These are phyloP conservation scores for Metarhizium humberi DNA, from an alignment of 2,329 filamentous ascomycete genomes.

Conservation along the genomic window DNA sequence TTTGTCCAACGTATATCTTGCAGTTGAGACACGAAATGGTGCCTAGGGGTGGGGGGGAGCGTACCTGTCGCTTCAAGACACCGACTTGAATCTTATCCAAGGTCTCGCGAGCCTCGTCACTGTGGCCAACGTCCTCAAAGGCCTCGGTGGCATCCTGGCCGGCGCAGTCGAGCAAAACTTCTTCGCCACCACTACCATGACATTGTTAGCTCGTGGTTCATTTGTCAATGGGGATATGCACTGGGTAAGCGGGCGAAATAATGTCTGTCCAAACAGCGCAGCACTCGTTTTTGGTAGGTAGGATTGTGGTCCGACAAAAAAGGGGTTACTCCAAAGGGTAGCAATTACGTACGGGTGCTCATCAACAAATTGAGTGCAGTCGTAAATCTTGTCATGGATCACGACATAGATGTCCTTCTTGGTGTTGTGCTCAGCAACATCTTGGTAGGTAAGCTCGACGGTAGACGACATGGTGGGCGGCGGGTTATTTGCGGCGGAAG, in stretches of 20 bases:
- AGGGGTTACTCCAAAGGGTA: neutral
- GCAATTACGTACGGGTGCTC: slow-evolving; percentile 72
- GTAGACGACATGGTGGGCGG: slow-evolving; percentile 17
- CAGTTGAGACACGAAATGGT: neutral
- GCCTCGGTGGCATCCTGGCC: slow-evolving; percentile 96
- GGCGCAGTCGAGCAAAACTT: slow-evolving; percentile 91
- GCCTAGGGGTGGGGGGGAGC: slow-evolving; percentile 16
- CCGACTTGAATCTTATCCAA: slow-evolving; percentile 70
- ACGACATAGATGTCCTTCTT: slow-evolving; percentile 93
- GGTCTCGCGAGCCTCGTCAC: slow-evolving; percentile 94
- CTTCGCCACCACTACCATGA: slow-evolving; percentile 76
- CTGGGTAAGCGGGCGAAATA: neutral
- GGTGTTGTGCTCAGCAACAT: slow-evolving; percentile 76
- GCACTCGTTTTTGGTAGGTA: neutral
- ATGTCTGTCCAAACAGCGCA: neutral
- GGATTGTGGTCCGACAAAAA: neutral
- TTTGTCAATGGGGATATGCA: neutral
- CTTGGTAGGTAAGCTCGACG: slow-evolving; percentile 61
- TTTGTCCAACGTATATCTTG: neutral
- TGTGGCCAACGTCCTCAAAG: slow-evolving; percentile 98
- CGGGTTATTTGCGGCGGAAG: neutral
- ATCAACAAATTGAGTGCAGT: slow-evolving; percentile 80
- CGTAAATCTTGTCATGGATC: slow-evolving; percentile 95
- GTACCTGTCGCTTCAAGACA: slow-evolving; percentile 70
- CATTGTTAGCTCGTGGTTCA: slow-evolving; percentile 3